Conservation (phyloP, 148 eudicot genomes). For the Oxyria digyna region DNA sequence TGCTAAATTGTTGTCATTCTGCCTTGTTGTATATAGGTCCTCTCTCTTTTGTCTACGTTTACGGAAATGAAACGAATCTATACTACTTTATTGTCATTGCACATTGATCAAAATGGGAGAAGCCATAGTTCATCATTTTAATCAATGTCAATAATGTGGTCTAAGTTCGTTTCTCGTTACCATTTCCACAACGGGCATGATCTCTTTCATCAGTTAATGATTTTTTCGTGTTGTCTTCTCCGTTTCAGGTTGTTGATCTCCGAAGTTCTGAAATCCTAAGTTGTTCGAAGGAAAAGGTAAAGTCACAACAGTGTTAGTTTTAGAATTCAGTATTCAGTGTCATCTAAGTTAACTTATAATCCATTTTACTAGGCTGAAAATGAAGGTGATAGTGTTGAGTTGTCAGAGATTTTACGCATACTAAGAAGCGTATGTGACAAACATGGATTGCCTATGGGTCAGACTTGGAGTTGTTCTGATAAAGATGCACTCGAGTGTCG, state of each 20-base stretch:
- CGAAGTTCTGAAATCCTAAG: constrained; percentile 42
- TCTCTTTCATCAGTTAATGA: no score
- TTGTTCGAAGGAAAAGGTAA: constrained; percentile 38
- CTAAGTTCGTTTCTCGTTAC: no score
- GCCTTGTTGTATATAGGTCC: not conserved
- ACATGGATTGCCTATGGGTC: constrained; percentile 53
- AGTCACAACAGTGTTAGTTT: not conserved
- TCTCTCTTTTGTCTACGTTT: no score
- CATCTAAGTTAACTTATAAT: not conserved
- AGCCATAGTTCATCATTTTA: not conserved
- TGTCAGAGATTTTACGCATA: constrained; percentile 27
- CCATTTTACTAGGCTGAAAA: constrained; percentile 30
- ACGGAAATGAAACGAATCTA: no score
- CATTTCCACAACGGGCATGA: no score
- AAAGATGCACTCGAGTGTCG: no score
- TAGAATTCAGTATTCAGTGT: not conserved
- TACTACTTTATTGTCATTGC: no score
- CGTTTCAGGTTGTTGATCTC: constrained; percentile 61
- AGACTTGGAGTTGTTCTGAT: constrained; percentile 69
- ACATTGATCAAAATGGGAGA: no score
- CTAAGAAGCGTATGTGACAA: constrained; percentile 35
- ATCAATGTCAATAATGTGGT: no score
- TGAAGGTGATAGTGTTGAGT: constrained; percentile 22
- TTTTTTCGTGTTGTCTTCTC: constrained; percentile 2
- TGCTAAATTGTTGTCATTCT: not conserved